Conservation (phyloP, 129 eudicot species). For the Rutidosis leptorrhynchoides region DNA sequence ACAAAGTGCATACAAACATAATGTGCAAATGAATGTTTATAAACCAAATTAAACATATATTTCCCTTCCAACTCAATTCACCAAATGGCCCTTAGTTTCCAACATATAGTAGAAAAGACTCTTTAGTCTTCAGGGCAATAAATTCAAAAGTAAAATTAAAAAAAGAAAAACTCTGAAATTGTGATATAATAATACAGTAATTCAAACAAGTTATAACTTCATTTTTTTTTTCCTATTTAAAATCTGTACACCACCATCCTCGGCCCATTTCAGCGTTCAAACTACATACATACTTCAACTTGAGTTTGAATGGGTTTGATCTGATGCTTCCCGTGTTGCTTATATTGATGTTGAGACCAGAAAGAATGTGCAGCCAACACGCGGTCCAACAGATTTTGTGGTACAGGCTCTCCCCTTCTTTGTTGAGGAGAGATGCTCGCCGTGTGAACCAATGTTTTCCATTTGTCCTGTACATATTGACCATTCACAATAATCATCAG, state of each 20-base stretch:
- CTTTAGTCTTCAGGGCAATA: slow-evolving; percentile 27
- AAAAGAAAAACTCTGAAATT: neutral
- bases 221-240: slow-evolving; percentile 22
- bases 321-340: slow-evolving; percentile 67
- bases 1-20: slow-evolving; percentile 27
- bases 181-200: slow-evolving; percentile 32
- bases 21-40: slow-evolving; percentile 32
- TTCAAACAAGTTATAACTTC: slow-evolving; percentile 30
- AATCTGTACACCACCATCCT: slow-evolving; percentile 40
- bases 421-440: slow-evolving; percentile 95
- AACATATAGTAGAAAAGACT: neutral
- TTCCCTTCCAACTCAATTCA: slow-evolving; percentile 37
- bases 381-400: slow-evolving; percentile 82
- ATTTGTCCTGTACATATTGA: slow-evolving; percentile 61
- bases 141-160: slow-evolving; percentile 28
- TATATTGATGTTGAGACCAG: slow-evolving; percentile 81
- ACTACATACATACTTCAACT: slow-evolving; percentile 37
- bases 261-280: slow-evolving; percentile 29
- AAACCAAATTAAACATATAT: slow-evolving; percentile 28
- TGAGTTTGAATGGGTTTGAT: slow-evolving; percentile 39
- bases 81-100: slow-evolving; percentile 25
- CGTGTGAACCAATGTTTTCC: slow-evolving; percentile 98
- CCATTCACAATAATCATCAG: neutral
- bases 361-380: slow-evolving; percentile 76
- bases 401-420: slow-evolving; percentile 97